Conservation (phyloP, 768 basidiomycete genomes). For the Paxillus involutus region DNA sequence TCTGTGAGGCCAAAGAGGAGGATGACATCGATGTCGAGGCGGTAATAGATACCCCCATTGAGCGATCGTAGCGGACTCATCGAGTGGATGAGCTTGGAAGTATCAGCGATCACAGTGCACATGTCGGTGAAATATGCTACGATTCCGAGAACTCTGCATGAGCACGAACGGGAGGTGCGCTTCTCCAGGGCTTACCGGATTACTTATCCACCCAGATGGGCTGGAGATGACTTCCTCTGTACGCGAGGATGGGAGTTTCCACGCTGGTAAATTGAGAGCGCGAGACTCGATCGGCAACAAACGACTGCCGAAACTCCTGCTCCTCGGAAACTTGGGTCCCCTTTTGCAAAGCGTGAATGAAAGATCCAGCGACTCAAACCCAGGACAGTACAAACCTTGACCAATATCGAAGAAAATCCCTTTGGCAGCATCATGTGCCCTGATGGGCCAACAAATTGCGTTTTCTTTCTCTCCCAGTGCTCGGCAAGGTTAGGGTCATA, state of each 20-base stretch:
- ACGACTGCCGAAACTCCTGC: slow-evolving; percentile 17
- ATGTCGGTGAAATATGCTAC: slow-evolving; percentile 4
- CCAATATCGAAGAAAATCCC: slow-evolving; percentile 38
- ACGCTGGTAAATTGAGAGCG: background rate
- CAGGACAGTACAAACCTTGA: slow-evolving; percentile 16
- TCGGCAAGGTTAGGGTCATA: slow-evolving; percentile 33
- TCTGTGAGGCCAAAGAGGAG: slow-evolving; percentile 44
- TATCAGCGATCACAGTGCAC: slow-evolving; percentile 6
- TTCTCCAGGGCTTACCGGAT: background rate
- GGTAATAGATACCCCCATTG: slow-evolving; percentile 10
- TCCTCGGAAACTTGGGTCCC: slow-evolving; percentile 18
- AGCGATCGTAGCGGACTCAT: background rate
- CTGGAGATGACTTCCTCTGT: slow-evolving; percentile 8
- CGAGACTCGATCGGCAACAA: background rate
- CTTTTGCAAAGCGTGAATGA: background rate
- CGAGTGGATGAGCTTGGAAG: slow-evolving; percentile 7
- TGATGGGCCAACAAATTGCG: slow-evolving; percentile 16
- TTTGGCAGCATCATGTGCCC: slow-evolving; percentile 32
- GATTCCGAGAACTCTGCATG: background rate
- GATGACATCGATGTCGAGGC: slow-evolving; percentile 31
- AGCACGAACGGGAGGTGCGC: too few relatives aligned
- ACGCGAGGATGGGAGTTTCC: slow-evolving; percentile 8
- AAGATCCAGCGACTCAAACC: background rate
- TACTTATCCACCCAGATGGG: slow-evolving; percentile 15
- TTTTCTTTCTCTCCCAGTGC: slow-evolving; percentile 33